Conservation (phyloP, 2,329 filamentous ascomycete species). For the Teratosphaeria zuluensis region DNA sequence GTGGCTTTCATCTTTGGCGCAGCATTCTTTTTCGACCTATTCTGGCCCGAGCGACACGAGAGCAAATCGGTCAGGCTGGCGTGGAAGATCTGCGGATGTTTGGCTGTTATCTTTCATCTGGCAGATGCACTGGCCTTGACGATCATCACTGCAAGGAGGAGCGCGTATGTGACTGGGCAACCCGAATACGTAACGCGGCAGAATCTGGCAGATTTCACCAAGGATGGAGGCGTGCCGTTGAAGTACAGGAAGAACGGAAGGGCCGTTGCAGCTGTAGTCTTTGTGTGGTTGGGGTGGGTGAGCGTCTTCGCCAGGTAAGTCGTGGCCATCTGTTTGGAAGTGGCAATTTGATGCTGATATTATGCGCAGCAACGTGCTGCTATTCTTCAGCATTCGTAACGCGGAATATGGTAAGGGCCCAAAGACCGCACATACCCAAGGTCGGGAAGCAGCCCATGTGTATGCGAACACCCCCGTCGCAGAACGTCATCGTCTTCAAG, state of each 20-base stretch:
- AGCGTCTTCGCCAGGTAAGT: conserved; percentile 38
- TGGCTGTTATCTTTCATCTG: conserved; percentile 39
- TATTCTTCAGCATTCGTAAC: conserved; percentile 31
- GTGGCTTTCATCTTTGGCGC: conserved; percentile 50
- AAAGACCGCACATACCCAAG: conserved; percentile 28
- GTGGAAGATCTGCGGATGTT: conserved; percentile 44
- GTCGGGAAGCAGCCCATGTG: conserved; percentile 1
- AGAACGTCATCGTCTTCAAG: not conserved
- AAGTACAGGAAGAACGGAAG: conserved; percentile 42
- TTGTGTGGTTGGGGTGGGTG: conserved; percentile 44
- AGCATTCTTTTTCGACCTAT: conserved; percentile 53
- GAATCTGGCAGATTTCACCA: conserved; percentile 21
- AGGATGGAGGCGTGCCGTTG: conserved; percentile 31
- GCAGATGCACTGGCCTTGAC: conserved; percentile 42
- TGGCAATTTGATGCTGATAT: not conserved
- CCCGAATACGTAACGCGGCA: conserved; percentile 18
- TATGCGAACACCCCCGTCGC: not conserved
- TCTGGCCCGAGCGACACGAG: conserved; percentile 49
- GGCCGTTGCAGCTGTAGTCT: conserved; percentile 42
- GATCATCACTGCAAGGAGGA: conserved; percentile 39
- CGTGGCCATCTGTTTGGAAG: not conserved
- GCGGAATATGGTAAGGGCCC: conserved; percentile 29
- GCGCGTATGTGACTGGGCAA: conserved; percentile 38
- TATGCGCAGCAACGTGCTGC: conserved; percentile 26
- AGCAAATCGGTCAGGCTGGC: conserved; percentile 39